A percentile compares a stretch with the other conserved stretches of the same genome.
phyloP scores from a whole-genome alignment of 1,284 basidiomycete species.

The Cryptococcus floricola region DNA sequence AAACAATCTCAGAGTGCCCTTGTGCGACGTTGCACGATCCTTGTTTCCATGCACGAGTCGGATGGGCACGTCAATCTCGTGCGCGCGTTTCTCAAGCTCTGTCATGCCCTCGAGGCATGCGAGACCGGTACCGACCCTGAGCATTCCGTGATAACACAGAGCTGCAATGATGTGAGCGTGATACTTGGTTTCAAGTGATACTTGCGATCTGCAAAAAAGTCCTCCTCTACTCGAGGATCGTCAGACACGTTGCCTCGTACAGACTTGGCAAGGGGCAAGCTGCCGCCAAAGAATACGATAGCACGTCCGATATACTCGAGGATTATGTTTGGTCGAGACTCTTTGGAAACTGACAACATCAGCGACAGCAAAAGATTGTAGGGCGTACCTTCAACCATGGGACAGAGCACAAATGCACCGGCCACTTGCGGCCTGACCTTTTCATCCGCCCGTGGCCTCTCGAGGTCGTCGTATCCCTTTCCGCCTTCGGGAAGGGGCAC shows the following conservation, averaged over 20 bases:
- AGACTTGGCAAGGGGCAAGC: slow-evolving; percentile 50
- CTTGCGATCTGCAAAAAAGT: slow-evolving; percentile 49
- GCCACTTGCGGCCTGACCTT: slow-evolving; percentile 35
- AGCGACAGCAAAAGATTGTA: slow-evolving; percentile 1
- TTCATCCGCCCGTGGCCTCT: slow-evolving; percentile 17
- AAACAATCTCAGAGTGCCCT: slow-evolving; percentile 49
- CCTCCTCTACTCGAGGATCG: slow-evolving; percentile 53
- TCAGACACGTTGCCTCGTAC: slow-evolving; percentile 53
- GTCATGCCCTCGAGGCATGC: slow-evolving; percentile 51
- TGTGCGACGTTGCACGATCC: slow-evolving; percentile 52
- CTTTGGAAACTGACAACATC: slow-evolving; percentile 31
- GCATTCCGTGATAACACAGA: slow-evolving; percentile 52
- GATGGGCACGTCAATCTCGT: slow-evolving; percentile 47
- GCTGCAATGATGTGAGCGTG: slow-evolving; percentile 20
- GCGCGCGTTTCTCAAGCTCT: slow-evolving; percentile 42
- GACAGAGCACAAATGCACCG: slow-evolving; percentile 51
- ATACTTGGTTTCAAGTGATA: neutral
- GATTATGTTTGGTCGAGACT: slow-evolving; percentile 47
- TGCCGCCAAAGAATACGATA: slow-evolving; percentile 48
- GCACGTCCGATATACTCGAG: slow-evolving; percentile 47
- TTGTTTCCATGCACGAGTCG: slow-evolving; percentile 52
- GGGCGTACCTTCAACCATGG: slow-evolving; percentile 50
- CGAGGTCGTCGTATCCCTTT: slow-evolving; percentile 17
- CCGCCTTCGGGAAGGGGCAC: slow-evolving; percentile 9
- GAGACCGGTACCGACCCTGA: slow-evolving; percentile 53